Base-by-base conservation (phyloP, 495 filamentous ascomycete genomes). In the Daldinia caldariorum region DNA sequence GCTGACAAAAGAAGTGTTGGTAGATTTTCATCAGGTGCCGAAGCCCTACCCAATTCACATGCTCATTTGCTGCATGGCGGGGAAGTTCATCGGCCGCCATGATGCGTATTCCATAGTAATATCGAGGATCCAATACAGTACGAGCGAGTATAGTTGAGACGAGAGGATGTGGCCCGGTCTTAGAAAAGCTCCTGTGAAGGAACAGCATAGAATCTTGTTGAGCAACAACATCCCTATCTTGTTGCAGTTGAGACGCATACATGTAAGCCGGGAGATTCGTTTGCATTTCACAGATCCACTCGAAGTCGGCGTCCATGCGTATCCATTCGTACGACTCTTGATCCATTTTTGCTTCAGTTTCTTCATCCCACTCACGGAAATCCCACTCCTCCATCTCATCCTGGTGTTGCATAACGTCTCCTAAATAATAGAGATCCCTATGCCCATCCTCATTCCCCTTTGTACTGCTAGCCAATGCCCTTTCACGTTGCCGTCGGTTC, bases 311-410 rank as follows among this genome's bases (percentile, higher is more conserved):
- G 79, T 99, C 95, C 85, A 98, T 91, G 14, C 95, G 89, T 65
- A 98, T 95, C 95, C 95, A 99, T 77, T 99, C 95, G 75, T 97
- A 99, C 3, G 91, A 95, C 75, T 99, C 95, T 58, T 93, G 89
- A 41, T 93, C 92, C 96, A 99, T 99, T 64, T 86, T 85, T 7
- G 89, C 85, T 75, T 98, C 94, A 12, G 93, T 90, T 38, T 94
- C 91, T 61, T 89, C 88, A 54, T 88, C 87, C 95, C 95, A 99
- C 61, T 97, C 94, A 8, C 85, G 81, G 13, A 99, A 83, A 39
- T 84, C 86, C 96, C 96, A 99, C 51, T 94, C 87, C 43, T 85
- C 79, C 9, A 91, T 86, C 64, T 99, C 95, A 67, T 95, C 90
- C 49, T 89, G 87, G 4, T 87, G 89, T 73, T 92, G 90, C 53